Evolutionary conservation across 768 basidiomycete species (phyloP).

Genomic region (Cystofilobasidium capitatum): DNA sequence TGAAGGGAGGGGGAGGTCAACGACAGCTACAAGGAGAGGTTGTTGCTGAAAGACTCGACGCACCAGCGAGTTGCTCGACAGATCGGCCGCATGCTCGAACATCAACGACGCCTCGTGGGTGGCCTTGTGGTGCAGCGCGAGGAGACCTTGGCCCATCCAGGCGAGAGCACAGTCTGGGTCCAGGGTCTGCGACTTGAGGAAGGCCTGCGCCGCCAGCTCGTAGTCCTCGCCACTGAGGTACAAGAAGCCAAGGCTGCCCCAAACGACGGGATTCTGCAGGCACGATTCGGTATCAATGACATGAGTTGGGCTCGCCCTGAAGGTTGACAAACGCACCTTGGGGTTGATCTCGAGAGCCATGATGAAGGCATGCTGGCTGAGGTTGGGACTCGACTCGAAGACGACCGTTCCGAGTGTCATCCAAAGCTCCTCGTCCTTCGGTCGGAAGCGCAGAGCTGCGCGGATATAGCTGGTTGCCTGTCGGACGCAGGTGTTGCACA

Average conservation of each 20-base stretch:
- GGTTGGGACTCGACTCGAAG: conserved; percentile 56
- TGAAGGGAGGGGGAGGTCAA: neutral
- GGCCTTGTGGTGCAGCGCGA: conserved; percentile 40
- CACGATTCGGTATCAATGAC: neutral
- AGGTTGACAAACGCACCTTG: conserved; percentile 61
- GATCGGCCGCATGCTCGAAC: conserved; percentile 38
- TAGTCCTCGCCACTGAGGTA: conserved; percentile 69
- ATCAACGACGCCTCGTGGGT: conserved; percentile 55
- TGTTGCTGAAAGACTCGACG: conserved; percentile 53
- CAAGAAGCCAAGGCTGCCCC: conserved; percentile 81
- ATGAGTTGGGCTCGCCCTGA: neutral
- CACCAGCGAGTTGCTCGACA: conserved; percentile 39
- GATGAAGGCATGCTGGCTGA: conserved; percentile 85
- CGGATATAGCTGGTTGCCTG: conserved; percentile 15
- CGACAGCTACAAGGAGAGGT: conserved; percentile 33
- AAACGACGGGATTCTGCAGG: conserved; percentile 57
- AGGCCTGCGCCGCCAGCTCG: conserved; percentile 74
- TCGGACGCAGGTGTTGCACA: conserved; percentile 52
- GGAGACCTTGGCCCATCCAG: conserved; percentile 70
- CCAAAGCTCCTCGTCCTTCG: conserved; percentile 69
- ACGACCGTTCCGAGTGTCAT: conserved; percentile 65
- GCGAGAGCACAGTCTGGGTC: conserved; percentile 81
- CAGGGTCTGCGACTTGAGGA: conserved; percentile 76
- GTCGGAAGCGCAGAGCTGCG: conserved; percentile 52
- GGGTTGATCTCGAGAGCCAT: conserved; percentile 73